Base-by-base conservation (phyloP, 2,329 filamentous ascomycete genomes). In the Chaetoscypha palmicola region DNA sequence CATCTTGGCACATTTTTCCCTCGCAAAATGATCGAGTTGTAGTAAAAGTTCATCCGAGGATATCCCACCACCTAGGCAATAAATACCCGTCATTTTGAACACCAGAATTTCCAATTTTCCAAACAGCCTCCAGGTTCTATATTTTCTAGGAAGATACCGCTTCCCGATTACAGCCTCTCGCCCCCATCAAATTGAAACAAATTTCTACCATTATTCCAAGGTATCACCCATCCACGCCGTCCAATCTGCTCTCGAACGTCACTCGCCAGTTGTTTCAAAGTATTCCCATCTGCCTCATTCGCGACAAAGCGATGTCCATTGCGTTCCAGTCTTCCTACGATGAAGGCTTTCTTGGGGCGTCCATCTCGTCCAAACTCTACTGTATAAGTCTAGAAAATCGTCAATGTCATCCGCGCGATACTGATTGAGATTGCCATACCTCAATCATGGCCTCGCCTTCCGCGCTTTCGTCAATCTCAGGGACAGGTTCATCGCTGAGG, bases 361-460 rank as follows among this genome's bases (percentile, higher is more conserved):
- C 73, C 73, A 43, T 73, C 66, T 3, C 76, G 67, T 20, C 64
- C 62, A 54, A 72, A 81, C 39, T 78, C 71, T 1, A 79, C 72
- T 0, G 77, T 81, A 43, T 80, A 81, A 8, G 77, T 80, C 72
- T 79, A 49, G 22, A 37, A 20, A 21, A 7, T 48, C 17, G 49
- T 35, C 12, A 42, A 14, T 23, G 23, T 28, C 12, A 7, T 21
- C n/a, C 5, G 7, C 9, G 3, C 19, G 5, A 22, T 4, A 23
- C 20, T 5, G 5, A 5, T 14, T 11, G 12, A 7, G 7, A 8
- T 22, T 11, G 7, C 60, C 62, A 50, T 60, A 76, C 74, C 65
- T 79, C 76, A 40, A 79, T 67, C 0, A 69, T 54, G 1, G 69
- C 73, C 44, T 71, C 68, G 0, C 75, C 75, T 24, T 73, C 63